Conservation (phyloP, 1,139 yeast species). For the Suhomyces coccinellae region DNA sequence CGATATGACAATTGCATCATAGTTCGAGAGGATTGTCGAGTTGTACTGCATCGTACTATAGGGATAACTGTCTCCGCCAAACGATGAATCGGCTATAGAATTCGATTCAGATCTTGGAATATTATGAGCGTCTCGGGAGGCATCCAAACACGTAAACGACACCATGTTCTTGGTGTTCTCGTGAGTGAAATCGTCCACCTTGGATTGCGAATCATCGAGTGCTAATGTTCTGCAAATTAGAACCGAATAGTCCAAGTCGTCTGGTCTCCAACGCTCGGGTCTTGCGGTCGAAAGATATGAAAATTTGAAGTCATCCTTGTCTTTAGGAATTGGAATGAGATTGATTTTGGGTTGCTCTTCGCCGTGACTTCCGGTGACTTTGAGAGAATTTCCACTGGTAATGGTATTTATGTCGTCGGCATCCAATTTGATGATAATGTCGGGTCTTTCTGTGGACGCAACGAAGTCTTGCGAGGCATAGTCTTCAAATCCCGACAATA, state of each 20-base stretch:
- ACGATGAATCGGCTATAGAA: constrained; percentile 50
- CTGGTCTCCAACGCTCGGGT: constrained; percentile 7
- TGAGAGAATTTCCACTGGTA: constrained; percentile 17
- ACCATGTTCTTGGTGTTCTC: constrained; percentile 21
- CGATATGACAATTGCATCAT: constrained; percentile 51
- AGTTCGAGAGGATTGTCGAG: constrained; percentile 34
- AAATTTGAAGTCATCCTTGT: constrained; percentile 13
- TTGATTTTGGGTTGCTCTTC: constrained; percentile 13
- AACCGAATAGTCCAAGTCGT: constrained; percentile 11
- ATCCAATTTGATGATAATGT: constrained; percentile 31
- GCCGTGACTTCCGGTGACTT: constrained; percentile 11
- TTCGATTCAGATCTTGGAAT: constrained; percentile 48
- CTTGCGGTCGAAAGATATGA: constrained; percentile 20
- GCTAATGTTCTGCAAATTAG: constrained; percentile 20
- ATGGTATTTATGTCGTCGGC: constrained; percentile 23
- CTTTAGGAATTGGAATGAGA: constrained; percentile 13
- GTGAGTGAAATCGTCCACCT: constrained; percentile 23
- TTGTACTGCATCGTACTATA: constrained; percentile 47
- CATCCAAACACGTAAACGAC: constrained; percentile 45
- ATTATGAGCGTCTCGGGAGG: constrained; percentile 29
- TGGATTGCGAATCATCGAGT: background rate
- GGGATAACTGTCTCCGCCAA: constrained; percentile 49
- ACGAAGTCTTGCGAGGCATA: constrained; percentile 28
- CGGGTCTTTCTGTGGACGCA: constrained; percentile 7
- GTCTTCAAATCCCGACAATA: constrained; percentile 63